Evolutionary conservation across 2,329 filamentous ascomycete genomes (phyloP).

Genomic region (Aspergillus brunneoviolaceus): DNA sequence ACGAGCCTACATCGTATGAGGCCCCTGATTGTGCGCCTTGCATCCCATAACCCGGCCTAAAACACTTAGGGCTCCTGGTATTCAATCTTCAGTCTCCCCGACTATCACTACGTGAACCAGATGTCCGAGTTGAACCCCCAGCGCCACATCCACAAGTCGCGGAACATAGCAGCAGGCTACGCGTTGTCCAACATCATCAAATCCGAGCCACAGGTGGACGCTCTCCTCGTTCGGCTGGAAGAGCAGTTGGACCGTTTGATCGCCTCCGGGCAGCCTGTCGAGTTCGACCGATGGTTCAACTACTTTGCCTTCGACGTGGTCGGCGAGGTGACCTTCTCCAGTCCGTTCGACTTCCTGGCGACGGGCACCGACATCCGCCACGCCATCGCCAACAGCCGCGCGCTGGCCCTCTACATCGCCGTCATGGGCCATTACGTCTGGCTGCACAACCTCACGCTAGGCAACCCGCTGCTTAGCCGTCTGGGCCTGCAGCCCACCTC

Average conservation of each 20-base stretch:
- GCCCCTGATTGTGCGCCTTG: too few species aligned
- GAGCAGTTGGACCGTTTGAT: too few species aligned
- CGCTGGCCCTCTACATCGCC: slow-evolving; percentile 32
- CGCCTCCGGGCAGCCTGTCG: too few species aligned
- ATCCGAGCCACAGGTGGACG: slow-evolving; percentile 29
- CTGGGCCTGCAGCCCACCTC: too few species aligned
- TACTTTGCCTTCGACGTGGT: slow-evolving; percentile 40
- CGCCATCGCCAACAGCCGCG: slow-evolving; percentile 36
- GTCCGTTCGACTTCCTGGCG: slow-evolving; percentile 37
- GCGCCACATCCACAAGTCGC: slow-evolving; percentile 34
- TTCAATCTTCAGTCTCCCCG: too few species aligned
- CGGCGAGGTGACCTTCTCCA: slow-evolving; percentile 39
- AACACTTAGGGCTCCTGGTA: too few species aligned
- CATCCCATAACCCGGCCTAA: too few species aligned
- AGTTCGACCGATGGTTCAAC: slow-evolving; percentile 36
- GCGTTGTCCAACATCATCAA: slow-evolving; percentile 34
- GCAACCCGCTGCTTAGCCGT: slow-evolving; percentile 40
- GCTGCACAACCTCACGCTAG: slow-evolving; percentile 37
- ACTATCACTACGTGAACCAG: too few species aligned
- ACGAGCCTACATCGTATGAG: too few species aligned
- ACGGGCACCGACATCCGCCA: slow-evolving; percentile 35
- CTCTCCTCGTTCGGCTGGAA: slow-evolving; percentile 34
- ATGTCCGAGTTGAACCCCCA: slow-evolving; percentile 31
- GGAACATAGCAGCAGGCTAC: slow-evolving; percentile 32
- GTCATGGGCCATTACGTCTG: slow-evolving; percentile 37